Conservation (phyloP, 345 rosid species). For the Pseudoturritis turrita region DNA sequence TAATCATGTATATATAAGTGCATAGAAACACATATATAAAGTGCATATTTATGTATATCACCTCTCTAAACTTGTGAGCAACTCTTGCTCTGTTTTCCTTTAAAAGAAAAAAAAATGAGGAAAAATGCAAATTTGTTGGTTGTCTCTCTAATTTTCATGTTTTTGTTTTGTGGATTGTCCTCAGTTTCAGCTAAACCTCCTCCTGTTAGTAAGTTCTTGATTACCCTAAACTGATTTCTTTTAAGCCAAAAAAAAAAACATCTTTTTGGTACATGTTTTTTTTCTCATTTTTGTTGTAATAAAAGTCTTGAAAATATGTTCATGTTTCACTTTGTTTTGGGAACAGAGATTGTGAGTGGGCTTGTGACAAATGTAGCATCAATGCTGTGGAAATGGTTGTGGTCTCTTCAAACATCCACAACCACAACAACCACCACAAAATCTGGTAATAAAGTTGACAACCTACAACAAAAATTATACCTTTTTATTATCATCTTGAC, state of each 20-base stretch:
- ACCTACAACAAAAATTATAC: background rate
- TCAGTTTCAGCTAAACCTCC: slow-evolving; percentile 81
- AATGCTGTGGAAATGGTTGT: slow-evolving; percentile 75
- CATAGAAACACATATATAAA: background rate
- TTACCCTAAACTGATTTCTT: background rate
- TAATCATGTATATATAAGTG: background rate
- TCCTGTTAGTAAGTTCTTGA: slow-evolving; percentile 62
- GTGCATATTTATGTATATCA: background rate
- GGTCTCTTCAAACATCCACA: slow-evolving; percentile 75
- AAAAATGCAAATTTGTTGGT: slow-evolving; percentile 8
- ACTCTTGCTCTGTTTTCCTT: background rate
- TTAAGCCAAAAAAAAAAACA: background rate
- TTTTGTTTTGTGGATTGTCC: slow-evolving; percentile 52
- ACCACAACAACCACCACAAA: slow-evolving; percentile 49
- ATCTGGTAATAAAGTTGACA: slow-evolving; percentile 42
- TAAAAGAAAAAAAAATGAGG: background rate
- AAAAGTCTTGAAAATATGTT: background rate
- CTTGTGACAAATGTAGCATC: slow-evolving; percentile 77
- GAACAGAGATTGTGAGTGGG: slow-evolving; percentile 66
- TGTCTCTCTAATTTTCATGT: slow-evolving; percentile 37
- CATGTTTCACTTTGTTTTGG: background rate
- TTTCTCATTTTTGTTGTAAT: background rate
- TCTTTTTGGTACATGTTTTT: background rate
- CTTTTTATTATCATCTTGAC: slow-evolving; percentile 2
- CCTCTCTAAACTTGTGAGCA: slow-evolving; percentile 6